Base-by-base conservation (phyloP, 140 eudicot species). In the Stevia rebaudiana region DNA sequence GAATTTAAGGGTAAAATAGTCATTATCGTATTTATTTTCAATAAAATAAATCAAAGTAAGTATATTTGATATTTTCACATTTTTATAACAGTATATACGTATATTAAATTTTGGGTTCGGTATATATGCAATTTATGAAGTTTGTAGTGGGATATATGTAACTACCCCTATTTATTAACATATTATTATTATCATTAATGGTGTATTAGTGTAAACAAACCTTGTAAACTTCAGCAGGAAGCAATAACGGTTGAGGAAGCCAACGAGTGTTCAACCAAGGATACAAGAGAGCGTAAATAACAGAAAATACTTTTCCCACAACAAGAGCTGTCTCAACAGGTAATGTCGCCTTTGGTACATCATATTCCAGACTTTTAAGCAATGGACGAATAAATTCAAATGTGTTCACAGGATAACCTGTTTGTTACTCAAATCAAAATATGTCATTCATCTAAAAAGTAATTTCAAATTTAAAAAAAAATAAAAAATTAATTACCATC, bases 171-270 rank as follows among this genome's bases (percentile, higher is more conserved):
- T 30, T 43, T 54, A 4, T 46, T 5, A 18, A 48, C 30, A 6
- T 36, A 36, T 48, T 22, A 70, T 44, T 22, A n/a, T 15, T 65
- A 9, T 39, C 6, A 40, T 1, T 35, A 10, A 15, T 24, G 11
- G 41, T 6, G 31, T 43, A 15, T 43, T 24, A 5, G 41, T 6
- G 31, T 43, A 15, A 24, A 7, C 5, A 63, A 37, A 87, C 98
- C 98, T 91, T 84, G 84, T 84, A 61, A 11, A 91, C 96, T 91
- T 91, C 98, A 76, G 92, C 80, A 11, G 98, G 98, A 60, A 91
- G 98, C 66, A 84, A 73, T 28, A 87, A 59, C 39, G 96, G 98
- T 67, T 87, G 87, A 74, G 96, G 98, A 68, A 91, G 84, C 98
- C 98, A 87, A 39, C 68, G 10, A 24, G 54, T 63, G 67, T 47